Evolutionary conservation across 2,329 filamentous ascomycete species (phyloP).

Genomic region (Orbilia quercus): DNA sequence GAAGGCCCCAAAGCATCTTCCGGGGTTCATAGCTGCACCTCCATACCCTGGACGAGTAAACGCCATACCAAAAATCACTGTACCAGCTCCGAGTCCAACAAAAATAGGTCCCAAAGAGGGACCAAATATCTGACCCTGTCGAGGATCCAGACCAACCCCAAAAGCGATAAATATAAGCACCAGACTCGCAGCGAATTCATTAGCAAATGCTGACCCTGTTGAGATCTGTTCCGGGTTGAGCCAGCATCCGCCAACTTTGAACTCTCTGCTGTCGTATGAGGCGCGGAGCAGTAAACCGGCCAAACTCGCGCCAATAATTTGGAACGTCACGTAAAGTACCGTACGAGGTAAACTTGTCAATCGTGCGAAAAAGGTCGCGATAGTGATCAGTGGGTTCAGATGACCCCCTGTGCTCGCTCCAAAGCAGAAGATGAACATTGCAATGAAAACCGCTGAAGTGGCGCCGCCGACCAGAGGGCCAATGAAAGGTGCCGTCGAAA

Average conservation of each 20-base stretch:
- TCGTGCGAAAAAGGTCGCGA: conserved; percentile 68
- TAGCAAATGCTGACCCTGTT: conserved; percentile 64
- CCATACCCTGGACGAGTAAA: conserved; percentile 64
- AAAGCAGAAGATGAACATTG: conserved; percentile 67
- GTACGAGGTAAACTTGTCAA: conserved; percentile 67
- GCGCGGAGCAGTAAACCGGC: conserved; percentile 65
- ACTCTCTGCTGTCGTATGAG: conserved; percentile 59
- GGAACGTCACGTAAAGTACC: conserved; percentile 66
- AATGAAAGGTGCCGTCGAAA: conserved; percentile 59
- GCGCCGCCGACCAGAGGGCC: conserved; percentile 61
- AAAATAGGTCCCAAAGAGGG: conserved; percentile 67
- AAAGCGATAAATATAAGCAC: conserved; percentile 67
- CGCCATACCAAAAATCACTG: conserved; percentile 63
- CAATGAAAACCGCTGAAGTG: conserved; percentile 62
- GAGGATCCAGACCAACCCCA: conserved; percentile 68
- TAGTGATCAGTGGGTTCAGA: conserved; percentile 69
- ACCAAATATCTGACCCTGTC: conserved; percentile 67
- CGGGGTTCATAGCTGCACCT: conserved; percentile 65
- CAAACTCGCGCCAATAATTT: conserved; percentile 65
- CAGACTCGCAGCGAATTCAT: conserved; percentile 67
- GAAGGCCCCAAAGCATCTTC: conserved; percentile 65
- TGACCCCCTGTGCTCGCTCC: conserved; percentile 68
- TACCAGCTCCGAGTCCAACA: conserved; percentile 64
- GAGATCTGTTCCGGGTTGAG: conserved; percentile 62
- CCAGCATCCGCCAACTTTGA: conserved; percentile 35